Evolutionary conservation across 2,329 filamentous ascomycete genomes (phyloP).

Genomic region (Exophiala bonariae): DNA sequence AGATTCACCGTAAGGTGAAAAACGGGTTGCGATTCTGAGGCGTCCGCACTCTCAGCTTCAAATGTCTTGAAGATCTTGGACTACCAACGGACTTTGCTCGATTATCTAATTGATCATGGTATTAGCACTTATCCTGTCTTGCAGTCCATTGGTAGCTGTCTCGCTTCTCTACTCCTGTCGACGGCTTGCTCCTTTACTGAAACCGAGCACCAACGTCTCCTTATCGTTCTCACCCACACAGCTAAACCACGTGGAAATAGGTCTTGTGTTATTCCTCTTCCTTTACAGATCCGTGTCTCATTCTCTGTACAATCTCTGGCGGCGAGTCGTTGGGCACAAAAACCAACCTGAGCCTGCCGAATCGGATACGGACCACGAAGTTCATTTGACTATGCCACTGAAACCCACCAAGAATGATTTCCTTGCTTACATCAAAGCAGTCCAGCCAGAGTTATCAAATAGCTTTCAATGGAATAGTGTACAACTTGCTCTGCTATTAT

Average conservation of each 20-base stretch:
- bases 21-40: too few relatives aligned
- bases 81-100: too few relatives aligned
- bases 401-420: slow-evolving; percentile 1
- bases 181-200: background rate
- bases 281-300: background rate
- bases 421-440: background rate
- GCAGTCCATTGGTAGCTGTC: background rate
- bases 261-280: slow-evolving; percentile 4
- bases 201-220: background rate
- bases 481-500: background rate
- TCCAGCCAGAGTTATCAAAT: background rate
- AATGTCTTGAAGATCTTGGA: too few relatives aligned
- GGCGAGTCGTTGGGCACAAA: too few relatives aligned
- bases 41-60: too few relatives aligned
- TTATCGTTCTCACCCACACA: slow-evolving; percentile 2
- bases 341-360: too few relatives aligned
- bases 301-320: background rate
- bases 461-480: background rate
- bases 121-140: background rate
- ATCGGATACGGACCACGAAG: background rate
- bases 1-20: too few relatives aligned
- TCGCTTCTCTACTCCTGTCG: background rate
- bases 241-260: slow-evolving; percentile 1
- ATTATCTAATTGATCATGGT: background rate
- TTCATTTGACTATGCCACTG: slow-evolving; percentile 5